Percentiles rank a stretch among this genome's conserved stretches.
phyloP scores from a whole-genome alignment of 768 basidiomycete genomes.

The Piloderma croceum region DNA sequence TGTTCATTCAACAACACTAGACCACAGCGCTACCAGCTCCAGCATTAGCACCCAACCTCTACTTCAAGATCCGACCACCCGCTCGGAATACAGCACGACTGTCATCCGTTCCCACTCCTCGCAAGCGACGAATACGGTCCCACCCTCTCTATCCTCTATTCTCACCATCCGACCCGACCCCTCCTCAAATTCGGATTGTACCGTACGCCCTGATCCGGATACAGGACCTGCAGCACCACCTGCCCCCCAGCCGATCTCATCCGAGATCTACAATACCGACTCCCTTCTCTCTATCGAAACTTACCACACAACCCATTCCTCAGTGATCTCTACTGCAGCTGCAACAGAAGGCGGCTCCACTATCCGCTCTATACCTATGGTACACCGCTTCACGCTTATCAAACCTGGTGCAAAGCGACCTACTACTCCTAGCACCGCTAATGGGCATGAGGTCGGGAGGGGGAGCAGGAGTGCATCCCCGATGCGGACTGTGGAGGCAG shows the following conservation, averaged over 20 bases:
- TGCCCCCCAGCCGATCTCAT: conserved; percentile 18
- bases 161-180: conserved; percentile 60
- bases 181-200: conserved; percentile 42
- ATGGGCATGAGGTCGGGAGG: conserved; percentile 5
- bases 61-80: conserved; percentile 30
- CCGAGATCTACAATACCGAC: conserved; percentile 25
- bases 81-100: conserved; percentile 65
- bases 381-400: conserved; percentile 84
- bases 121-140: conserved; percentile 33
- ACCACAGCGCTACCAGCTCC: conserved; percentile 16
- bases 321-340: conserved; percentile 45
- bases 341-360: conserved; percentile 80
- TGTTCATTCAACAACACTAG: too few relatives aligned
- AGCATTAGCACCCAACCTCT: conserved; percentile 49
- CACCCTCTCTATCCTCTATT: conserved; percentile 64
- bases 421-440: conserved; percentile 25
- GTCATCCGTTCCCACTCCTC: conserved; percentile 50
- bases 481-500: conserved; percentile 25
- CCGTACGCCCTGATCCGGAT: conserved; percentile 33
- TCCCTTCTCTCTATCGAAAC: conserved; percentile 56
- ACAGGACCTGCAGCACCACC: conserved; percentile 3
- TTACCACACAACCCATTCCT: conserved; percentile 57
- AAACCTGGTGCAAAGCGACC: conserved; percentile 66
- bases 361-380: conserved; percentile 47
- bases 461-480: conserved; percentile 24